Base-by-base conservation (phyloP, 2,329 filamentous ascomycete species). In the Cladophialophora carrionii region DNA sequence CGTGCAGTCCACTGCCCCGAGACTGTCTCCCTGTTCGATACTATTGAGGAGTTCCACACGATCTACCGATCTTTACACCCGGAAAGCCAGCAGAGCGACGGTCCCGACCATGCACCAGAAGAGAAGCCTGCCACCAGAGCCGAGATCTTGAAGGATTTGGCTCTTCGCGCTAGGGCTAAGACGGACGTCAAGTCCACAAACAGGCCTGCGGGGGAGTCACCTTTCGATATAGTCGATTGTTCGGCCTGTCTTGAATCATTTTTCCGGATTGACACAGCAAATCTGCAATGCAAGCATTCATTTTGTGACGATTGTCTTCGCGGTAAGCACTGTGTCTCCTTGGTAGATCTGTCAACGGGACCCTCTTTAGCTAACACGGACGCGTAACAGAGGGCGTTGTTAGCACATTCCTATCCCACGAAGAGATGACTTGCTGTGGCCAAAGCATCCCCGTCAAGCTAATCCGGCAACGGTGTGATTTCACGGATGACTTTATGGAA, bases 351-450 rank as follows among this genome's bases (percentile, higher is more conserved):
- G 22, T 41, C 8, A 3, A 17, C 37, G 8, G 14, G 26, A 7
- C 26, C 9, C 24, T 29, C n/a, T n/a, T 52, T 8, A 31, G 46
- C 24, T 37, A 29, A 37, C 12, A n/a, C 14, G 26, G 31, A n/a
- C 26, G 22, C 48, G 52, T n/a, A 3, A 17, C 37, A 60, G 62
- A 64, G 2, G 62, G 56, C 20, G 26, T 61, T 4, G 17, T 14
- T 17, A 51, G 37, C 32, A 60, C 24, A 29, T 64, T 60, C 43
- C 26, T 14, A 2, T 43, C 34, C 10, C 26, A 51, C 17, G 32
- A 10, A 17, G 57, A 61, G 29, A n/a, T 64, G 6, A 54, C 22
- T 6, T 64, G 62, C 62, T 64, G 62, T 14, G 62, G 62, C 20
- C 31, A 61, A n/a, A 48, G 37, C n/a, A 34, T 64, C 10, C 62